A percentile compares a stretch with the other conserved stretches of the same genome.
phyloP scores from a whole-genome alignment of 495 filamentous ascomycete species.

The Cenococcum geophilum region DNA sequence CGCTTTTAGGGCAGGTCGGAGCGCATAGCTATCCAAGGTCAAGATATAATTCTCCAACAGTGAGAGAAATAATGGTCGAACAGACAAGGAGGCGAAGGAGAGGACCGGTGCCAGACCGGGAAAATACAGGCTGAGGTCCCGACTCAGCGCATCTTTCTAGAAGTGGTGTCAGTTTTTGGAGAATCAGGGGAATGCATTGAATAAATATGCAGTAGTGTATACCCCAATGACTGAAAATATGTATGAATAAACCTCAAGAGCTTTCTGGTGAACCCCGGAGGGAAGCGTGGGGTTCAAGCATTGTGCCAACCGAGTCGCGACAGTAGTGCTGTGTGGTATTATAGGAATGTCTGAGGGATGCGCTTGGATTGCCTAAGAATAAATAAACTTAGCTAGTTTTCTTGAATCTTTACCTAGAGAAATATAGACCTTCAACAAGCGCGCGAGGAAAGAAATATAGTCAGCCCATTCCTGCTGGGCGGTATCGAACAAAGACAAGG shows the following conservation, averaged over 20 bases:
- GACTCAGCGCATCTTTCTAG: constrained; percentile 64
- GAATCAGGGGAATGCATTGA: constrained; percentile 31
- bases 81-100: constrained; percentile 86
- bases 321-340: constrained; percentile 76
- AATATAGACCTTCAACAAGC: constrained; percentile 71
- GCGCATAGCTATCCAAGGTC: constrained; percentile 56
- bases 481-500: constrained; percentile 85
- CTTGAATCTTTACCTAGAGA: background rate
- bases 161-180: constrained; percentile 30
- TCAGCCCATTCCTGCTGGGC: constrained; percentile 97
- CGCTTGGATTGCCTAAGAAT: constrained; percentile 71
- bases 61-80: constrained; percentile 74
- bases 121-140: constrained; percentile 79
- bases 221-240: constrained; percentile 73
- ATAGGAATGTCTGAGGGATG: constrained; percentile 63
- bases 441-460: constrained; percentile 93
- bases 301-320: constrained; percentile 88
- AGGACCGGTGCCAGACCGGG: constrained; percentile 83
- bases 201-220: constrained; percentile 19
- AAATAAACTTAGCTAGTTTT: constrained; percentile 7
- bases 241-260: constrained; percentile 85
- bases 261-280: constrained; percentile 97
- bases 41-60: constrained; percentile 77
- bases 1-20: constrained; percentile 84
- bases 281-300: constrained; percentile 89